These are phyloP conservation scores for Ogataea thermomethanolica DNA, from an alignment of 805 yeast species.

Conservation along the genomic window DNA sequence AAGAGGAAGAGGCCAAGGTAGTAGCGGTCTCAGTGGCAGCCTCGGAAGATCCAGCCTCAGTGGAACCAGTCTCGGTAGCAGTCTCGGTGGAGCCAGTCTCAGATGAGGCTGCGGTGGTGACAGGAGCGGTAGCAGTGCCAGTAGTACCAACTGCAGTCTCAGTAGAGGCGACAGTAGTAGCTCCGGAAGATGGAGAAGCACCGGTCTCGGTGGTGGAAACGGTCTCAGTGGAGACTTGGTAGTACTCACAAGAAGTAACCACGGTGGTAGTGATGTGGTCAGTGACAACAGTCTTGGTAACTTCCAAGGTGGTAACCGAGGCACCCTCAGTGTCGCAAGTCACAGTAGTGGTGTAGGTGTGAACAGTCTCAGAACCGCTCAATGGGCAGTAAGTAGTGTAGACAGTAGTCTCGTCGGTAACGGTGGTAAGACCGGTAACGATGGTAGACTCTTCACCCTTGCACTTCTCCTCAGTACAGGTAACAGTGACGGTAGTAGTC, in stretches of 20 bases:
- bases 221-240: conserved; percentile 11
- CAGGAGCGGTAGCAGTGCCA: conserved; percentile 2
- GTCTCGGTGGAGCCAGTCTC: conserved; percentile 3
- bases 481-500: conserved; percentile 18
- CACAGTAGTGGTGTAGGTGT: conserved; percentile 11
- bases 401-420: conserved; percentile 20
- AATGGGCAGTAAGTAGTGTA: conserved; percentile 37
- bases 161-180: conserved; percentile 6
- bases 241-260: conserved; percentile 7
- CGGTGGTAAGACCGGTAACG: conserved; percentile 25
- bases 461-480: conserved; percentile 19
- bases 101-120: conserved; percentile 2
- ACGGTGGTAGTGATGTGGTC: conserved; percentile 7
- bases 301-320: conserved; percentile 5
- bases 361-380: conserved; percentile 12
- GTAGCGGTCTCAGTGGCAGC: conserved; percentile 6
- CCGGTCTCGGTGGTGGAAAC: conserved; percentile 19
- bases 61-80: conserved; percentile 3
- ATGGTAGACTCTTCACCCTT: conserved; percentile 18
- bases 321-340: conserved; percentile 5
- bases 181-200: background rate
- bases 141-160: conserved; percentile 1
- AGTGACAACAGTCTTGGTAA: conserved; percentile 8
- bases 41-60: conserved; percentile 3
- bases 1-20: conserved; percentile 7